Base-by-base conservation (phyloP, 2,329 filamentous ascomycete species). In the Botrytis medusae region DNA sequence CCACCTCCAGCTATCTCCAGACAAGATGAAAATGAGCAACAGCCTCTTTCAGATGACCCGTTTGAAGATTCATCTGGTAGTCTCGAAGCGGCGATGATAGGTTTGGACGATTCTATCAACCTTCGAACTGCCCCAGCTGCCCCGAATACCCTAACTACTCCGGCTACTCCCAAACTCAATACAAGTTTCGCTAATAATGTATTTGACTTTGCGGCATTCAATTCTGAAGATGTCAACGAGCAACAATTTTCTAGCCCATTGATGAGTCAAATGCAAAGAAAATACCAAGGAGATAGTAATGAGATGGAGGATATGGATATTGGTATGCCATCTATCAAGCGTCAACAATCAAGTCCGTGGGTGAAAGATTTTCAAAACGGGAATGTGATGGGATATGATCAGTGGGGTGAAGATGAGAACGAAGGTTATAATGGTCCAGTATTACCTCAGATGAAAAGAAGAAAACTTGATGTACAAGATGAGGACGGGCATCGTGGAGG, bases 1-100 rank as follows among this genome's bases (percentile, higher is more conserved):
- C 16, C 29, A 40, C 74, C 73, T 32, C 60, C 54, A 10, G 62
- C 62, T 16, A 69, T 29, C n/a, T 32, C 72, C 37, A 69, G 74
- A 9, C 29, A 51, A 40, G 20, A 32, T 7, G 12, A 10, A 4
- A 44, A 72, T 16, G 34, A 67, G 7, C 70, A 42, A 32, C 12
- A 29, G 22, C 20, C 40, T 25, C 34, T 10, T 32, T 25, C 65
- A 3, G 48, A 69, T 42, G 48, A 69, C 6, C 37, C 34, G n/a
- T 72, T 72, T 48, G 70, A 65, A 57, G 70, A 67, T 37, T 32
- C 60, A 22, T 63, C 74, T 2, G 73, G 70, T 25, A 78, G 76
- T 32, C 69, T 77, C 54, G 79, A 80, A 74, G 77, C 75, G 22
- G 75, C 68, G 42, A 78, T 81, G 74, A 69, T 79, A 57, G 79